Evolutionary conservation across 176 grass and related monocot genomes (phyloP), one percentile per base, ranked within the genome.

Genomic region (Areca catechu): DNA sequence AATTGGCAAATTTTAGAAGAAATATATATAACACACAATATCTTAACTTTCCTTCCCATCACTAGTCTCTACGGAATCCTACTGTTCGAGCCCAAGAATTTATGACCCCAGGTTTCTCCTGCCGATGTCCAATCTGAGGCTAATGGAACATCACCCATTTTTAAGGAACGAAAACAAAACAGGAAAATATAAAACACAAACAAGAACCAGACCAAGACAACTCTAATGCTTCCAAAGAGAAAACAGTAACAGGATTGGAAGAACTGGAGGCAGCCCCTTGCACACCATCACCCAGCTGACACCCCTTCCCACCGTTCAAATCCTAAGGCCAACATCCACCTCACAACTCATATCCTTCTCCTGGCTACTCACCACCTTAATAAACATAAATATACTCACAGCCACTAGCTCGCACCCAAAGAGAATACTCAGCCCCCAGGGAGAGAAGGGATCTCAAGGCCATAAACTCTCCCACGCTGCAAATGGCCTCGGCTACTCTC

Each of bases 401-500:
- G 66, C 57, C 74, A 51, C 22, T 30, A 76, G 76, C 77, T 84
- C 77, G 60, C 85, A 80, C 49, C 63, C 67, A 71, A 54, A 70
- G 37, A 22, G 67, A 66, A 51, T 23, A 61, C 64, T 23, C 18
- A 62, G 71, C 74, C 65, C 66, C 9, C 29, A 62, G 53, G 69
- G 48, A 74, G 72, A 79, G 62, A 22, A 54, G 59, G 71, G 71
- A 69, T 70, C 29, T 71, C 50, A 59, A 76, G 68, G 50, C 51
- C 50, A 16, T 3, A 59, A 25, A 56, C 24, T 52, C 20, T 16
- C 29, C 63, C 5, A 54, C 54, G 50, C 60, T 10, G 74, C 56
- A 70, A 78, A 98, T 98, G 94, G 88, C 88, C 30, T 89, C 84
- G 65, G 84, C 88, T 67, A 78, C 93, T 81, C 75, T 98, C 73